Evolutionary conservation across 257 asterid genomes (phyloP).

Genomic region (Verbena officinalis): DNA sequence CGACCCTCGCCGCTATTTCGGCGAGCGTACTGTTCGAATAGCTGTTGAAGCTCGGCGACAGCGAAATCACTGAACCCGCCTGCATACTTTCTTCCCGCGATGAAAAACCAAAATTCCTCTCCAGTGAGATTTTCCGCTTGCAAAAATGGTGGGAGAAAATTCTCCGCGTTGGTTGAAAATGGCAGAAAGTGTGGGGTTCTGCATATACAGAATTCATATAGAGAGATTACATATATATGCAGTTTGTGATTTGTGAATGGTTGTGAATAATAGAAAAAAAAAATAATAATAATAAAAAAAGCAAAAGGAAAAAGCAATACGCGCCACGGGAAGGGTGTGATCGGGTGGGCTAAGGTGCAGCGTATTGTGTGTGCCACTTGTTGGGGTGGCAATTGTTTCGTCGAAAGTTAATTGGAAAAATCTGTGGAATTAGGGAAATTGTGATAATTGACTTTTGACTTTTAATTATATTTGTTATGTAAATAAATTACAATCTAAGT

Average conservation of each 20-base stretch:
- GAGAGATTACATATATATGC: background rate
- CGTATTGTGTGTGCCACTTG: slow-evolving; percentile 32
- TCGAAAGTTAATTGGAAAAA: background rate
- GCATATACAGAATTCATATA: background rate
- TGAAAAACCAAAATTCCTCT: background rate
- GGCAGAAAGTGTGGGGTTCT: slow-evolving; percentile 35
- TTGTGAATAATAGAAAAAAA: slow-evolving; percentile 7
- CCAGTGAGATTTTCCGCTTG: background rate
- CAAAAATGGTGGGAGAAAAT: background rate
- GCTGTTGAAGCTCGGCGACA: slow-evolving; percentile 57
- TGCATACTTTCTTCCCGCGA: slow-evolving; percentile 30
- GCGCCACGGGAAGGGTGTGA: slow-evolving; percentile 56
- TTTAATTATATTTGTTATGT: no score
- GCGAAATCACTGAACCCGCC: slow-evolving; percentile 28
- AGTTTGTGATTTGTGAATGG: slow-evolving; percentile 35
- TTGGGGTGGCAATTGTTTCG: slow-evolving; percentile 12
- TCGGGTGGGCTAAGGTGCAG: slow-evolving; percentile 44
- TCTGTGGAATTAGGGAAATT: background rate
- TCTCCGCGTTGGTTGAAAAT: slow-evolving; percentile 31
- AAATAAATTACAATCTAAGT: no score
- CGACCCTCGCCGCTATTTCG: slow-evolving; percentile 55
- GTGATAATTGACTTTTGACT: background rate
- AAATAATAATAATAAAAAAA: background rate
- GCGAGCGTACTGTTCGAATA: slow-evolving; percentile 40
- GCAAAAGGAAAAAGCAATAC: slow-evolving; percentile 17